These are phyloP conservation scores for Penicillium sclerotigenum DNA, from an alignment of 2,329 filamentous ascomycete species.

Conservation along the genomic window DNA sequence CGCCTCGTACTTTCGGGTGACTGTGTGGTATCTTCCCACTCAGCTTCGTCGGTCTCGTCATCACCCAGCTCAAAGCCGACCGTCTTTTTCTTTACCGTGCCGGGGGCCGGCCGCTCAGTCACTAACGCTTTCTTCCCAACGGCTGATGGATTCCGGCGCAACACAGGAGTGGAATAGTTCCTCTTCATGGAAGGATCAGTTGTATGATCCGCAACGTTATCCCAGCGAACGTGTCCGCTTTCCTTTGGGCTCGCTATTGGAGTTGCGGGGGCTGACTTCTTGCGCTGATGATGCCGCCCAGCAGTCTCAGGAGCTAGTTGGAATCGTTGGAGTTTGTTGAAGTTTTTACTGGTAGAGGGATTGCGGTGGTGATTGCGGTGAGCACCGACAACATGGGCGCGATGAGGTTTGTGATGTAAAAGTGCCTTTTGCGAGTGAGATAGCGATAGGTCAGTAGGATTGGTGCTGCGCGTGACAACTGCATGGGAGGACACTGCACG, in stretches of 20 bases:
- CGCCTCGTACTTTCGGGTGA: constrained; percentile 48
- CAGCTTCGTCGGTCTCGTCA: constrained; percentile 44
- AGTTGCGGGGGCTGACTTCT: constrained; percentile 46
- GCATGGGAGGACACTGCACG: constrained; percentile 42
- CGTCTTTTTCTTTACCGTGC: constrained; percentile 44
- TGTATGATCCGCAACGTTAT: constrained; percentile 38
- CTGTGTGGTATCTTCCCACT: constrained; percentile 50
- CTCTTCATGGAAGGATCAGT: constrained; percentile 42
- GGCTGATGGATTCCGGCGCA: constrained; percentile 40
- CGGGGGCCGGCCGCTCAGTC: constrained; percentile 33
- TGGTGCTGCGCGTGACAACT: constrained; percentile 35
- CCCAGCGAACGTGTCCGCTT: constrained; percentile 41
- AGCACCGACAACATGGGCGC: constrained; percentile 44
- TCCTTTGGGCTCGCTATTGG: constrained; percentile 43
- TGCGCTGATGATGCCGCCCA: constrained; percentile 43
- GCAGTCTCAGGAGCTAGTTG: constrained; percentile 32
- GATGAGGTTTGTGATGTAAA: constrained; percentile 38
- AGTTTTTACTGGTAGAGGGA: constrained; percentile 44
- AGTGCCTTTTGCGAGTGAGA: constrained; percentile 32
- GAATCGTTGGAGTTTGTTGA: constrained; percentile 44
- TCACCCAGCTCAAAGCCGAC: constrained; percentile 47
- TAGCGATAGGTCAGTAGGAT: constrained; percentile 31
- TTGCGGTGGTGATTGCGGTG: constrained; percentile 44
- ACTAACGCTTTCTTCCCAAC: constrained; percentile 41
- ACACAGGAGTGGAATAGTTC: constrained; percentile 44